Percentiles rank a stretch among this genome's conserved stretches.
Evolutionary conservation across 805 yeast species (phyloP).

Genomic region (Nakazawaea ambrosiae): DNA sequence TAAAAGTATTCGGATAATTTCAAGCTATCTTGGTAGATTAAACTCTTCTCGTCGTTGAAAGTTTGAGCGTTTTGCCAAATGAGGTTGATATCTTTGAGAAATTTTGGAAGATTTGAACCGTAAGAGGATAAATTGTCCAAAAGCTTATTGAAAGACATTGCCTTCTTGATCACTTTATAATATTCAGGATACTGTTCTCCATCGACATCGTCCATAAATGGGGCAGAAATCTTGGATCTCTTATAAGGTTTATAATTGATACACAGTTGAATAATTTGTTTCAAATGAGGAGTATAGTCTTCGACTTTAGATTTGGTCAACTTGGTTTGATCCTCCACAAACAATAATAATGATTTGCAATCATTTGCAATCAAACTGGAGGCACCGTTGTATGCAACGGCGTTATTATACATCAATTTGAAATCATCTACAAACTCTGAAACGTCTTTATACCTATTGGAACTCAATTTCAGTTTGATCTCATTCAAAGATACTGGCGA

Average conservation of each 20-base stretch:
- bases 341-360: slow-evolving; percentile 48
- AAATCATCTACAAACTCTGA: slow-evolving; percentile 53
- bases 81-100: slow-evolving; percentile 48
- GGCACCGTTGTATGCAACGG: slow-evolving; percentile 64
- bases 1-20: slow-evolving; percentile 49
- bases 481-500: slow-evolving; percentile 67
- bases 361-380: slow-evolving; percentile 60
- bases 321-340: slow-evolving; percentile 44
- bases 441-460: slow-evolving; percentile 27
- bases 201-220: slow-evolving; percentile 72
- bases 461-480: slow-evolving; percentile 41
- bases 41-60: slow-evolving; percentile 69
- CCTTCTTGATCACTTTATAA: slow-evolving; percentile 60
- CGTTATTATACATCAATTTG: slow-evolving; percentile 62
- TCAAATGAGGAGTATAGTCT: slow-evolving; percentile 17
- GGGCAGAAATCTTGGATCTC: slow-evolving; percentile 50
- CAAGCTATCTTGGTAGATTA: slow-evolving; percentile 65
- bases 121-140: slow-evolving; percentile 46
- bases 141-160: slow-evolving; percentile 66
- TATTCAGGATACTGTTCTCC: slow-evolving; percentile 74
- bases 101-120: slow-evolving; percentile 45
- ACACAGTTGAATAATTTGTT: slow-evolving; percentile 29
- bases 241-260: slow-evolving; percentile 39
- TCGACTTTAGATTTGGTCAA: neutral
- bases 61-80: slow-evolving; percentile 75